Conservation (phyloP, 179 eudicot species). For the Silene noctiflora region DNA sequence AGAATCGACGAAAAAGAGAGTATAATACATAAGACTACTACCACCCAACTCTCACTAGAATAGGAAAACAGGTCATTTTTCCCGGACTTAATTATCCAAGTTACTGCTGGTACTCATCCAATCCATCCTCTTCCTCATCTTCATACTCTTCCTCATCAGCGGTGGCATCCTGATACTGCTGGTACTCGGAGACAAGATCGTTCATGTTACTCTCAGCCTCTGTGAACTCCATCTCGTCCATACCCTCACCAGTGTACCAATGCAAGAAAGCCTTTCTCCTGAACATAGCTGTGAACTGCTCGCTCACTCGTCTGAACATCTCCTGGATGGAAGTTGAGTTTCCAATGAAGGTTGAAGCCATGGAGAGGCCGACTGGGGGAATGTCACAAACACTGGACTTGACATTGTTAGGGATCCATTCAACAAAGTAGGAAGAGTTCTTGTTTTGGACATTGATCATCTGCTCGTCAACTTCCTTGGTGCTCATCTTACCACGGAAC, state of each 20-base stretch:
- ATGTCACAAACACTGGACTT: conserved; percentile 43
- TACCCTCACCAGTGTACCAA: conserved; percentile 93
- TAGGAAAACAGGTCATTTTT: conserved; percentile 20
- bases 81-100: not conserved
- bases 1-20: conserved; percentile 9
- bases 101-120: conserved; percentile 21
- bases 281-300: conserved; percentile 93
- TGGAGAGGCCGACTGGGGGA: conserved; percentile 39
- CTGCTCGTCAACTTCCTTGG: conserved; percentile 42
- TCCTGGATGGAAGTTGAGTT: conserved; percentile 89
- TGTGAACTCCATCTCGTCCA: conserved; percentile 88
- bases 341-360: conserved; percentile 86
- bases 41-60: conserved; percentile 9
- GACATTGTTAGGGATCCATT: conserved; percentile 45
- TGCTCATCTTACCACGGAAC: conserved; percentile 44
- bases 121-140: conserved; percentile 33
- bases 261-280: conserved; percentile 95
- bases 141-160: conserved; percentile 55
- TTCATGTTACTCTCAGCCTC: conserved; percentile 72
- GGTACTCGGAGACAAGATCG: conserved; percentile 63
- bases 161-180: conserved; percentile 71
- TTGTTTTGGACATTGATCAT: conserved; percentile 46
- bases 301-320: conserved; percentile 89
- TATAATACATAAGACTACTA: conserved; percentile 13
- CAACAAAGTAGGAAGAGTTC: conserved; percentile 41